These are phyloP conservation scores for Mollisiaceae sp. DNA, from an alignment of 2,329 filamentous ascomycete genomes.

Conservation along the genomic window DNA sequence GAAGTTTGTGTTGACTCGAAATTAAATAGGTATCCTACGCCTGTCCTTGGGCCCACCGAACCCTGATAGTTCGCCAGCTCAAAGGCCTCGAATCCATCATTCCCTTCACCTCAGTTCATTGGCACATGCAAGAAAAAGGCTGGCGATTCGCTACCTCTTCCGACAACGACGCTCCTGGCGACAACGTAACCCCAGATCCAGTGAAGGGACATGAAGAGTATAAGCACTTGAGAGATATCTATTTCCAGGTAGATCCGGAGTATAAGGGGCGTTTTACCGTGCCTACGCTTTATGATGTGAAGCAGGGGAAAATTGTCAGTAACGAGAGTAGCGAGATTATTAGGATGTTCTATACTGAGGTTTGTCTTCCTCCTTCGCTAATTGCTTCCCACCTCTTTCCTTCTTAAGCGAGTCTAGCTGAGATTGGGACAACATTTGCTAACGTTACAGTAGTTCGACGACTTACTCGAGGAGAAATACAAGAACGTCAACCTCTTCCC, in stretches of 20 bases:
- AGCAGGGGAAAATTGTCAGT: slow-evolving; percentile 72
- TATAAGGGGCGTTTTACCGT: slow-evolving; percentile 75
- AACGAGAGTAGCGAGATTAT: slow-evolving; percentile 88
- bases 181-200: slow-evolving; percentile 68
- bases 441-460: slow-evolving; percentile 71
- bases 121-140: slow-evolving; percentile 72
- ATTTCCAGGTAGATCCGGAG: slow-evolving; percentile 67
- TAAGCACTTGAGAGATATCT: slow-evolving; percentile 69
- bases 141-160: slow-evolving; percentile 69
- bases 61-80: slow-evolving; percentile 84
- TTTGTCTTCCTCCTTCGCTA: slow-evolving; percentile 52
- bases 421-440: not conserved
- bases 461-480: slow-evolving; percentile 64
- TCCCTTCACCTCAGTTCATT: slow-evolving; percentile 46
- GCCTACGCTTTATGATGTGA: slow-evolving; percentile 69
- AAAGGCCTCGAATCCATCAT: slow-evolving; percentile 92
- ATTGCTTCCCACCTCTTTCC: not conserved
- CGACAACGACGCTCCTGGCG: slow-evolving; percentile 60
- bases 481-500: slow-evolving; percentile 72
- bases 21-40: slow-evolving; percentile 58
- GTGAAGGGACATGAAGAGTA: slow-evolving; percentile 67
- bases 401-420: slow-evolving; percentile 28
- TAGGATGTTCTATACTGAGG: slow-evolving; percentile 79
- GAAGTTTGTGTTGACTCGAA: slow-evolving; percentile 51
- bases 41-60: slow-evolving; percentile 79